Conservation (phyloP, 2,329 filamentous ascomycete species). For the Epichloe baconii region DNA sequence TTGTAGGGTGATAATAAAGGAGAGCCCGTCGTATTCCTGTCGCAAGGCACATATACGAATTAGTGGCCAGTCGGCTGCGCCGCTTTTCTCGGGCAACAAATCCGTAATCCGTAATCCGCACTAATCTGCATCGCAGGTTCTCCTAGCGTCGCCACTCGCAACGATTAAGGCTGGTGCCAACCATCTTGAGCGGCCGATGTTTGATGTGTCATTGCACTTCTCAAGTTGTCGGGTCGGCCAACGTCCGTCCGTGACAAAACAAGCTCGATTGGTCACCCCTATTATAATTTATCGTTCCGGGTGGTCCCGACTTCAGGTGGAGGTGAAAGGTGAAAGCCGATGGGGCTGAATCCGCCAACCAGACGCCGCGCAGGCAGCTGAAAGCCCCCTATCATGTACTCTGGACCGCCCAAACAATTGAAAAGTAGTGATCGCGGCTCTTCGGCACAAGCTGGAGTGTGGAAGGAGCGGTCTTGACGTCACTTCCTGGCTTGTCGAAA, state of each 20-base stretch:
- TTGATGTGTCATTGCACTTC: conserved; percentile 6
- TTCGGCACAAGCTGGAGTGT: conserved; percentile 1
- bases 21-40: background rate
- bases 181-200: conserved; percentile 30
- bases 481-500: background rate
- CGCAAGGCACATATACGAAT: too few relatives aligned
- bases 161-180: conserved; percentile 53
- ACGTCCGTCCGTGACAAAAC: background rate
- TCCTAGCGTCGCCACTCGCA: conserved; percentile 45
- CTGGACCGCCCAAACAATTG: background rate
- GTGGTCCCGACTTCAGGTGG: background rate
- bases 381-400: background rate
- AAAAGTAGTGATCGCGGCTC: background rate
- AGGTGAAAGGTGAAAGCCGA: background rate
- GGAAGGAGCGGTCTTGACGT: conserved; percentile 1
- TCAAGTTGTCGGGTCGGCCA: background rate
- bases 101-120: too few relatives aligned
- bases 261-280: background rate
- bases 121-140: conserved; percentile 13
- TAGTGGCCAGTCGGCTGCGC: too few relatives aligned
- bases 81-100: too few relatives aligned
- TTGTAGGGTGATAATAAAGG: background rate
- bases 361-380: background rate
- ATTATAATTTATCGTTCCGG: background rate
- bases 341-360: background rate